Evolutionary conservation across 495 filamentous ascomycete genomes (phyloP), one percentile per base, ranked within the genome.

Genomic region (Aspergillus asperescens): DNA sequence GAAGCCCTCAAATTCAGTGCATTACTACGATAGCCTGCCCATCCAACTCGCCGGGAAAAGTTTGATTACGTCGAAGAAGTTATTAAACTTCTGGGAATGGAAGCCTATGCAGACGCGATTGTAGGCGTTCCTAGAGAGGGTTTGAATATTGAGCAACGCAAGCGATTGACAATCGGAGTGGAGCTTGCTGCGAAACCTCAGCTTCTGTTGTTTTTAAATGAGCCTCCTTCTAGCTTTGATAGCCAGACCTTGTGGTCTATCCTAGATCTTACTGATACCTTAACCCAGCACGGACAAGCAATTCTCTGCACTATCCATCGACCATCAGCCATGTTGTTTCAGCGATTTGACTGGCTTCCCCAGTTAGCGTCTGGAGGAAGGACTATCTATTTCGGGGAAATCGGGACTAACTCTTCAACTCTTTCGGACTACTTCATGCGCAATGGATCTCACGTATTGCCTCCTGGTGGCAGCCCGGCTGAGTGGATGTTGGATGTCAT

Each of bases 401-500:
- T 96, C 46, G 90, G 90, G 27, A 74, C 87, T 55, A 86, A 89
- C 72, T 89, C 88, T 0, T 75, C 77, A 19, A 85, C 75, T 13
- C 68, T 96, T 54, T 79, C 81, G 1, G 77, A 67, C 56, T 95
- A 95, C 69, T 96, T 96, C 57, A 86, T 93, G 67, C 74, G 77
- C 41, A 85, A 91, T 61, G 86, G 90, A 38, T 87, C 86, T 4
- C 70, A 76, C 16, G 74, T 80, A 56, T 55, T 96, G 78, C 69
- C 87, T 77, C 7, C 62, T 62, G 83, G 86, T 10, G 86, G 88
- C n/a, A 96, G 79, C 52, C 90, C 90, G 20, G 92, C 92, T 18
- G 92, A 97, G 68, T 95, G 88, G 88, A 96, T 97, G 88, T 75
- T 97, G 29, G 90, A 95, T 62, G 86, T 89, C 40, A 95, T 92